phyloP scores from a whole-genome alignment of 164 flowering plant genomes.

The Macadamia integrifolia region DNA sequence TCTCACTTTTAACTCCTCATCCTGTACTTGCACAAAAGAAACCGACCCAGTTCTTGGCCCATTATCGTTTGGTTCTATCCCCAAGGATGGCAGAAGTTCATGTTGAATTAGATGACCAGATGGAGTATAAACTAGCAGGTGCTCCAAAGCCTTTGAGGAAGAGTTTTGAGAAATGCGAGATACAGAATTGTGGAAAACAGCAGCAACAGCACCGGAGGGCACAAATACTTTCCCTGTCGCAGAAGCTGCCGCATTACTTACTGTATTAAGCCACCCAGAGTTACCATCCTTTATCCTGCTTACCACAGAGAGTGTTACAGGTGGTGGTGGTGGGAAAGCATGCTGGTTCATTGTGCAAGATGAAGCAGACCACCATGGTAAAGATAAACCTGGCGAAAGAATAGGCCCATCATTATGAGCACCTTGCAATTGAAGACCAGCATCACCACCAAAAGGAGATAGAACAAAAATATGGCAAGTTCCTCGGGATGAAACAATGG shows the following conservation, averaged over 20 bases:
- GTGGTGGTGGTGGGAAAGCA: slow-evolving; percentile 49
- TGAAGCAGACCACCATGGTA: slow-evolving; percentile 89
- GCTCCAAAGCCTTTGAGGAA: slow-evolving; percentile 49
- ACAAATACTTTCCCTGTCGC: slow-evolving; percentile 57
- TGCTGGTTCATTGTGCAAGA: slow-evolving; percentile 48
- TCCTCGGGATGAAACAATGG: slow-evolving; percentile 79
- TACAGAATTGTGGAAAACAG: slow-evolving; percentile 64
- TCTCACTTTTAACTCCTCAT: slow-evolving; percentile 70
- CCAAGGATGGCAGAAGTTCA: slow-evolving; percentile 54
- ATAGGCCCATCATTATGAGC: slow-evolving; percentile 45
- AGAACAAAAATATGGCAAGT: slow-evolving; percentile 85
- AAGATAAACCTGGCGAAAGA: slow-evolving; percentile 41
- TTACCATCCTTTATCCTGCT: slow-evolving; percentile 66
- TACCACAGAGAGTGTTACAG: slow-evolving; percentile 68
- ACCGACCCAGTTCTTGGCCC: slow-evolving; percentile 36
- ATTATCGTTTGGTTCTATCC: slow-evolving; percentile 47
- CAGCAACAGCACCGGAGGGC: slow-evolving; percentile 84
- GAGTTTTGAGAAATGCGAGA: slow-evolving; percentile 25
- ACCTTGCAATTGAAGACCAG: slow-evolving; percentile 54
- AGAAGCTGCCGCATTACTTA: slow-evolving; percentile 70
- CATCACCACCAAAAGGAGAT: slow-evolving; percentile 93
- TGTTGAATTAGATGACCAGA: slow-evolving; percentile 78
- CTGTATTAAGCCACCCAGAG: slow-evolving; percentile 71
- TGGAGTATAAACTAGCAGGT: slow-evolving; percentile 78
- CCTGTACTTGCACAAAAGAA: slow-evolving; percentile 42